Base-by-base conservation (phyloP, 805 yeast species). In the Starmerella lactis-condensi region DNA sequence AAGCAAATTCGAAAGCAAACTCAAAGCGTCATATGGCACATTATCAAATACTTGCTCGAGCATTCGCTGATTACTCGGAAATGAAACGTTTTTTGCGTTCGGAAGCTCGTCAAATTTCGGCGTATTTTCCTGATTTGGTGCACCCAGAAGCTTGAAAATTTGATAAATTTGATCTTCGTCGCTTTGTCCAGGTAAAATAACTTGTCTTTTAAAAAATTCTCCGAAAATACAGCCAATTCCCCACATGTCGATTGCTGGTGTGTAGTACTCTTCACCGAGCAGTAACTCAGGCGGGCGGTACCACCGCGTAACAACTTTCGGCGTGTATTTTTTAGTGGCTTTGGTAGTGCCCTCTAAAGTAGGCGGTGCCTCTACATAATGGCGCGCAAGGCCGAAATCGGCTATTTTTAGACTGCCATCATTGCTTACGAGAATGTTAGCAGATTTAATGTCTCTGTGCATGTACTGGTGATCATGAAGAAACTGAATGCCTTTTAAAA, bases 191-290 rank as follows among this genome's bases (percentile, higher is more conserved):
- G 73, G 82, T 29, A 89, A 52, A 11, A 89, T 75, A 1, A 98
- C 98, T 42, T 66, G 69, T 38, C 69, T 66, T 20, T 69, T 70
- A 54, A 76, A 85, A 47, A 83, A 62, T 54, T 89, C 99, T 0
- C 81, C 98, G 48, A 89, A 73, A 0, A 89, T 85, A 56, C 98
- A 89, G 1, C 96, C 96, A 14, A 79, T 67, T 0, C 96, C 95
- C 99, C 99, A 89, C 56, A 89, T 66, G 54, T 89, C 99, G 9
- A 85, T 85, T 0, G 96, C 92, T 0, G 95, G 77, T 2, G 95
- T 82, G 51, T 85, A 85, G 36, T 65, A 60, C 43, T 75, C 63
- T 42, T 82, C 92, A 3, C 94, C 94, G 32, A 89, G 56, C 11
- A 89, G 62, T 13, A 89, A 61, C 51, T 85, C 98, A 0, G 96